Evolutionary conservation across 768 basidiomycete genomes (phyloP).

Genomic region (Chalciporus chontae): DNA sequence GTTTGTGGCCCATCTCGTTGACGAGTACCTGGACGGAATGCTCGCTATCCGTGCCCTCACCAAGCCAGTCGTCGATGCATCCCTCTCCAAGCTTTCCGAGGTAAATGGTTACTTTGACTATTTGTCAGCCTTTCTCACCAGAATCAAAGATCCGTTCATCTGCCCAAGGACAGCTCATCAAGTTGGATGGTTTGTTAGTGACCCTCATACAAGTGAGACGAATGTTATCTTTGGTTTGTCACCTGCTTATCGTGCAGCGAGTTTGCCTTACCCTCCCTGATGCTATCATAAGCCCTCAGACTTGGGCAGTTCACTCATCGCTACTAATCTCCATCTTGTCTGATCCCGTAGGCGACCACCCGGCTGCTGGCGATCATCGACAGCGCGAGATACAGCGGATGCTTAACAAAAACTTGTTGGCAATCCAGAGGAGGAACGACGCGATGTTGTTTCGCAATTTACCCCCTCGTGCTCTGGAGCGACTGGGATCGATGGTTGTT

Average conservation of each 20-base stretch:
- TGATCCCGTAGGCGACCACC: slow-evolving; percentile 33
- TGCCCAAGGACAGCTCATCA: slow-evolving; percentile 52
- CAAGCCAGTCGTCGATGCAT: slow-evolving; percentile 70
- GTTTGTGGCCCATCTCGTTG: slow-evolving; percentile 69
- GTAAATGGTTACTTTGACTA: slow-evolving; percentile 31
- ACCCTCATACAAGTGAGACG: slow-evolving; percentile 57
- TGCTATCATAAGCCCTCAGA: slow-evolving; percentile 67
- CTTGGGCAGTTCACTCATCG: slow-evolving; percentile 55
- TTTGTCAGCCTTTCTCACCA: not conserved
- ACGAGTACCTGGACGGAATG: slow-evolving; percentile 77
- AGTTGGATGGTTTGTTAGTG: slow-evolving; percentile 51
- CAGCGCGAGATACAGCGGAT: slow-evolving; percentile 45
- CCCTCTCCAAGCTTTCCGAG: slow-evolving; percentile 62
- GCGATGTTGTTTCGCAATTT: slow-evolving; percentile 72
- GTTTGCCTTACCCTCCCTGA: slow-evolving; percentile 70
- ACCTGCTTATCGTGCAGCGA: slow-evolving; percentile 40
- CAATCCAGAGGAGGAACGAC: slow-evolving; percentile 75
- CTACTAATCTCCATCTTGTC: slow-evolving; percentile 40
- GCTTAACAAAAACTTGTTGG: slow-evolving; percentile 58
- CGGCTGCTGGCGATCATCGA: slow-evolving; percentile 19
- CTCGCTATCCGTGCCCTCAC: slow-evolving; percentile 62
- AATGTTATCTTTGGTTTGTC: not conserved
- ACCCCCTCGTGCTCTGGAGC: slow-evolving; percentile 56
- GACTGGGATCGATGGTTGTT: slow-evolving; percentile 57
- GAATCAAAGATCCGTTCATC: slow-evolving; percentile 51